Percentiles rank a stretch among this genome's conserved stretches.
These are phyloP conservation scores for Teratosphaeria nubilosa DNA, from an alignment of 2,329 filamentous ascomycete species.

Conservation along the genomic window DNA sequence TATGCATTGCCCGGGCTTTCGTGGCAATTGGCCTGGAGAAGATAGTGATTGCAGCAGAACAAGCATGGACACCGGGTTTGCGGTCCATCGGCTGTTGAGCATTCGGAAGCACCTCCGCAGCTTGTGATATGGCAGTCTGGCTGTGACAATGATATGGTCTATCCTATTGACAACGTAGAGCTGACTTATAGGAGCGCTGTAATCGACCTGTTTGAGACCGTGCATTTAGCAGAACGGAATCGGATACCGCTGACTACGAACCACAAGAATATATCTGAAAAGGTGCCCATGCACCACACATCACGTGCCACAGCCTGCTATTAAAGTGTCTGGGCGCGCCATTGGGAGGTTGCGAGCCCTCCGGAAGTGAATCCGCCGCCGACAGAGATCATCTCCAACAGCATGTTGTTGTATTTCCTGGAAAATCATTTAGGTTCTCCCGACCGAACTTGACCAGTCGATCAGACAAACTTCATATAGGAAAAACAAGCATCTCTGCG, in stretches of 20 bases:
- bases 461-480: no score
- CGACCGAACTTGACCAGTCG: no score
- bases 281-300: neutral
- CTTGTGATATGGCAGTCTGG: neutral
- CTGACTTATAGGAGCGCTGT: no score
- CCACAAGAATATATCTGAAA: neutral
- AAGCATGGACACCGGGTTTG: neutral
- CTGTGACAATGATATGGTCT: neutral
- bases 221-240: no score
- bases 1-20: no score
- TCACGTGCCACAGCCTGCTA: no score
- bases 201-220: no score
- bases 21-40: no score
- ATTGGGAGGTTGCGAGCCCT: neutral
- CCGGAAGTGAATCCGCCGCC: neutral
- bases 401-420: neutral
- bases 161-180: no score
- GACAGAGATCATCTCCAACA: neutral
- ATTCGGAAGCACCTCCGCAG: neutral
- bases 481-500: neutral
- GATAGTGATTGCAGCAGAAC: neutral
- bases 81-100: no score
- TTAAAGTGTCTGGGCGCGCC: no score
- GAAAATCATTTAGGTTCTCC: no score
- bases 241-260: neutral